Base-by-base conservation (phyloP, 2,329 filamentous ascomycete species). In the Apiospora kogelbergensis region DNA sequence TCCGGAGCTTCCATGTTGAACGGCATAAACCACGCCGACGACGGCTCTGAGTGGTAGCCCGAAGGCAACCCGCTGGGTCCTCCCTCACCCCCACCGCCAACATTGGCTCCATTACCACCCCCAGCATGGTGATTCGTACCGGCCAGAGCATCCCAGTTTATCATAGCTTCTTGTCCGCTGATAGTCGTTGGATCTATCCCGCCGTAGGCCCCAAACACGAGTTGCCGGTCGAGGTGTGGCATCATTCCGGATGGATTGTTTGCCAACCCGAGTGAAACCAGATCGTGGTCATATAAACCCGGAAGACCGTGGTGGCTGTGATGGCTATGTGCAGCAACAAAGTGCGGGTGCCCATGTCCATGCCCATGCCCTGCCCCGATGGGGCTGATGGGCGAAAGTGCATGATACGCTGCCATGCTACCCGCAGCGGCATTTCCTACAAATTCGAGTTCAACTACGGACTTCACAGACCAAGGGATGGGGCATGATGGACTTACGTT, bases 1-100 rank as follows among this genome's bases (percentile, higher is more conserved):
- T 89, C 88, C 0, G 92, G 90, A 24, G 94, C 93, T 69, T 96
- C 93, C 80, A 97, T 89, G 77, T 97, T 97, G 80, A 97, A 97
- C 1, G 95, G 94, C 84, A 97, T 90, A 79, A 97, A 97, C 93
- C 95, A 98, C 6, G 92, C 93, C 67, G 90, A 91, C 66, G 83
- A 86, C 2, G 85, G 81, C 70, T 89, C 86, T 41, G 74, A 46
- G 24, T 75, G 74, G 65, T 76, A 78, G 42, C 74, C 73, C 13
- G 68, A 68, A 45, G 74, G 68, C 69, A 77, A 41, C 71, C 73
- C 48, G 20, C 77, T 73, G 63, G 77, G 73, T 65, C 72, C 71
- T 33, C 72, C 69, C 22, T 73, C 74, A 67, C 76, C 70, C 30
- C 73, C 73, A 9, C 77, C 73, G 30, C 72, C 78, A 26, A 77